phyloP scores from a whole-genome alignment of 225 moss, liverwort and hornwort genomes.

The Pseudisothecium myosuroides region DNA sequence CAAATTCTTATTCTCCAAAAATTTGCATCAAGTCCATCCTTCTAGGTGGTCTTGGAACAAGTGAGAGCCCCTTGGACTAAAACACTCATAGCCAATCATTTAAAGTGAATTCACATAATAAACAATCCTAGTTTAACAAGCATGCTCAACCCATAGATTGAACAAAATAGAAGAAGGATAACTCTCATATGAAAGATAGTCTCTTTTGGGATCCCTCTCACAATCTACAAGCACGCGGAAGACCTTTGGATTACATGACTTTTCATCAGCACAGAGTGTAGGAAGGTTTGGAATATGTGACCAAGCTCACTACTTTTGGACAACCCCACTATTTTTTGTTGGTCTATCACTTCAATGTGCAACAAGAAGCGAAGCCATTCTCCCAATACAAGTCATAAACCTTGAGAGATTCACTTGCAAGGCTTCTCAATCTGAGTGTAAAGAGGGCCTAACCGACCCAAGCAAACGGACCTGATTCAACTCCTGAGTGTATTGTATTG shows the following conservation, averaged over 20 bases:
- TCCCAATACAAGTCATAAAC: background rate
- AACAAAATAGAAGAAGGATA: background rate
- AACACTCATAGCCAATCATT: no score
- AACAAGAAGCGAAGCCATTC: background rate
- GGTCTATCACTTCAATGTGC: background rate
- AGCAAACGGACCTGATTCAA: background rate
- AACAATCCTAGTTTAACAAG: background rate
- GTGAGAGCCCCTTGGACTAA: no score
- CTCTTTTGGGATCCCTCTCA: background rate
- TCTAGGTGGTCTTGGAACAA: no score
- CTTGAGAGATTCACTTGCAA: background rate
- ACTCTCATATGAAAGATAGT: rapidly evolving
- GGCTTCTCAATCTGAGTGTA: background rate
- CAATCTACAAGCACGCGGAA: background rate
- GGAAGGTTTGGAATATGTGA: background rate
- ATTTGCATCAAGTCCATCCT: no score
- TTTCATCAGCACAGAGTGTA: rapidly evolving
- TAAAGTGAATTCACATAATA: background rate
- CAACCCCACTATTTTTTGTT: background rate
- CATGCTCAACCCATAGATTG: background rate
- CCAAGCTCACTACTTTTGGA: background rate
- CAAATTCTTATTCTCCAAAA: no score
- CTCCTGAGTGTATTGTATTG: background rate
- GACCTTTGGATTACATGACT: background rate
- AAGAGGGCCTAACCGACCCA: background rate